Conservation (phyloP, 148 eudicot species). For the Nepenthes gracilis region DNA sequence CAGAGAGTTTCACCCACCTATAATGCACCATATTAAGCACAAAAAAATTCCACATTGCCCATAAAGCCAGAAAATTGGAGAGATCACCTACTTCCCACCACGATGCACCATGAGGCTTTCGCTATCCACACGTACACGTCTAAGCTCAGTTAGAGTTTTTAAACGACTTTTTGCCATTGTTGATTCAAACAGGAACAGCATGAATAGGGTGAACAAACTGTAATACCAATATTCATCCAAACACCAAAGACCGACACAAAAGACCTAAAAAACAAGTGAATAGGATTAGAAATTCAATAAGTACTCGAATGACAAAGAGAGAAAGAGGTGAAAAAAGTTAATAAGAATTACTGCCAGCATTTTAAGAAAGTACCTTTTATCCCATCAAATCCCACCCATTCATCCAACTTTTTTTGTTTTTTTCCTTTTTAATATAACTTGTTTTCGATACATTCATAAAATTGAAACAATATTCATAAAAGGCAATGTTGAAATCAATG, state of each 20-base stretch:
- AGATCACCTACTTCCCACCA: conserved; percentile 75
- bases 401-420: too few relatives aligned
- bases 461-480: too few relatives aligned
- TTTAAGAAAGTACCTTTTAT: too few relatives aligned
- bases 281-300: neutral
- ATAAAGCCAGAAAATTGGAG: conserved; percentile 4
- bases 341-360: too few relatives aligned
- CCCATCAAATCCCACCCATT: too few relatives aligned
- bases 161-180: conserved; percentile 97
- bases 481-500: too few relatives aligned
- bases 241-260: conserved; percentile 95
- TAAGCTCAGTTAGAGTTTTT: conserved; percentile 93
- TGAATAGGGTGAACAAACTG: conserved; percentile 85
- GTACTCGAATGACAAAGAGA: neutral
- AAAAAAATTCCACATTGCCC: conserved; percentile 4
- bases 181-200: conserved; percentile 97
- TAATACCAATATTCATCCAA: conserved; percentile 98
- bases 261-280: conserved; percentile 41
- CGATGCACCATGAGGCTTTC: conserved; percentile 91
- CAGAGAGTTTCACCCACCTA: conserved; percentile 88
- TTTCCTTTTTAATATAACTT: too few relatives aligned
- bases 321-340: neutral
- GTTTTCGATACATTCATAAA: too few relatives aligned
- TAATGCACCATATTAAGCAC: conserved; percentile 14
- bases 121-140: conserved; percentile 90